Conservation (phyloP, 306 rosid genomes). For the Luffa aegyptiaca region DNA sequence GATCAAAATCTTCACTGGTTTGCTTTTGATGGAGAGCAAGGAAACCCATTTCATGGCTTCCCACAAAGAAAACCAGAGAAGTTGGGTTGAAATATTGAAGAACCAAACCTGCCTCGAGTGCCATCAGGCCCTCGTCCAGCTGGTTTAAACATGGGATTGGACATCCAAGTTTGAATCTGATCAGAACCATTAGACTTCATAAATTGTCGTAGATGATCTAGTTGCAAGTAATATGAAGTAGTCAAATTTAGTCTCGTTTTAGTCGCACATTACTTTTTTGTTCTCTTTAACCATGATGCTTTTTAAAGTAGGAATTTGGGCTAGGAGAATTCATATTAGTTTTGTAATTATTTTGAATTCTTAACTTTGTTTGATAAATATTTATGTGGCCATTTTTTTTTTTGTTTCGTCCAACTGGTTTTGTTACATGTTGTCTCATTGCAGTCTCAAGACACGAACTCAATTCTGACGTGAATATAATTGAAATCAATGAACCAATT, state of each 20-base stretch:
- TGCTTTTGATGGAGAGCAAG: not conserved
- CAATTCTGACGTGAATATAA: no score
- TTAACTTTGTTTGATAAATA: not conserved
- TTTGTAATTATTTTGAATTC: not conserved
- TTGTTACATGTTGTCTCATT: no score
- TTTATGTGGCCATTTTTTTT: not conserved
- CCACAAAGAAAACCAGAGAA: constrained; percentile 6
- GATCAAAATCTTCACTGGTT: not conserved
- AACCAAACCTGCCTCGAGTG: not conserved
- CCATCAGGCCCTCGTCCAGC: not conserved
- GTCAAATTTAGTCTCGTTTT: not conserved
- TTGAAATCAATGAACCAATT: no score
- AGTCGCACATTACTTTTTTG: not conserved
- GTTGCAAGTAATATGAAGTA: not conserved
- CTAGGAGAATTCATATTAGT: not conserved
- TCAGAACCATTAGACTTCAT: not conserved
- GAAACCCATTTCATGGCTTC: not conserved
- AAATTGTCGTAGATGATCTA: not conserved
- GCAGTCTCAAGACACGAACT: no score
- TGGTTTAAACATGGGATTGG: not conserved
- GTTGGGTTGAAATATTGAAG: not conserved
- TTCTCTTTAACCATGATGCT: not conserved
- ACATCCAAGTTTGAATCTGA: not conserved
- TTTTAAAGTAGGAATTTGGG: not conserved
- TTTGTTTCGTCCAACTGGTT: no score